phyloP scores from a whole-genome alignment of 2,329 filamentous ascomycete species.

The Esteya vermicola region DNA sequence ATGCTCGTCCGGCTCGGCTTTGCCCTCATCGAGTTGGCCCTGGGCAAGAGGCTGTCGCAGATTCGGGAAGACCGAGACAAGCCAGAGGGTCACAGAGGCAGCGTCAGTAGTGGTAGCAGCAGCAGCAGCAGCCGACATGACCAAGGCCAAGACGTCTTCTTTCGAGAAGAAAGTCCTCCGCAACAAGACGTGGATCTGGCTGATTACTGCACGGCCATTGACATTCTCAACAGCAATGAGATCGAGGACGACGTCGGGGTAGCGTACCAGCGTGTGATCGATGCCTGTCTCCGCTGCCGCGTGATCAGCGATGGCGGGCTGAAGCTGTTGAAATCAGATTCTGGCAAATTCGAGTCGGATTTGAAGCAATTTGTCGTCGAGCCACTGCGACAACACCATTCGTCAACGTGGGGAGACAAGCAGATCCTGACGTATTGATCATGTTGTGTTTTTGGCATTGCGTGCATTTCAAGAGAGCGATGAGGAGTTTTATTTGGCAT shows the following conservation, averaged over 20 bases:
- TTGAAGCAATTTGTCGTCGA: slow-evolving; percentile 9
- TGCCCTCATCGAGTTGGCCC: slow-evolving; percentile 9
- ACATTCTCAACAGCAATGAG: slow-evolving; percentile 8
- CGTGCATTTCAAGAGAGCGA: too few relatives aligned
- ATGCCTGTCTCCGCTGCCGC: slow-evolving; percentile 8
- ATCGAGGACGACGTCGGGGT: slow-evolving; percentile 10
- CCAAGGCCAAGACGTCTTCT: too few relatives aligned
- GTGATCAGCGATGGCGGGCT: slow-evolving; percentile 7
- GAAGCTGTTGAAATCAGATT: slow-evolving; percentile 5
- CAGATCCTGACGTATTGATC: slow-evolving; percentile 4
- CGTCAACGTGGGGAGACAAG: slow-evolving; percentile 6
- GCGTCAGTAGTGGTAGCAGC: too few relatives aligned
- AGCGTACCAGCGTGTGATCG: slow-evolving; percentile 7
- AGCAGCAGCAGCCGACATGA: too few relatives aligned
- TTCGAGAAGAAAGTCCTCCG: background rate
- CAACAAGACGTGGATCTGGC: slow-evolving; percentile 5
- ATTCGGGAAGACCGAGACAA: slow-evolving; percentile 1
- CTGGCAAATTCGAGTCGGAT: slow-evolving; percentile 7
- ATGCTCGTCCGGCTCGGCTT: slow-evolving; percentile 11
- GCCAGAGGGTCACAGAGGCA: background rate
- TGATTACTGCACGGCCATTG: slow-evolving; percentile 9
- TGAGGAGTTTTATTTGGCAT: background rate
- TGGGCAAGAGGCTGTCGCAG: slow-evolving; percentile 6
- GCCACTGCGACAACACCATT: slow-evolving; percentile 7
- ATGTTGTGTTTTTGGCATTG: background rate